phyloP scores from a whole-genome alignment of 345 rosid species.

The Mercurialis annua region DNA sequence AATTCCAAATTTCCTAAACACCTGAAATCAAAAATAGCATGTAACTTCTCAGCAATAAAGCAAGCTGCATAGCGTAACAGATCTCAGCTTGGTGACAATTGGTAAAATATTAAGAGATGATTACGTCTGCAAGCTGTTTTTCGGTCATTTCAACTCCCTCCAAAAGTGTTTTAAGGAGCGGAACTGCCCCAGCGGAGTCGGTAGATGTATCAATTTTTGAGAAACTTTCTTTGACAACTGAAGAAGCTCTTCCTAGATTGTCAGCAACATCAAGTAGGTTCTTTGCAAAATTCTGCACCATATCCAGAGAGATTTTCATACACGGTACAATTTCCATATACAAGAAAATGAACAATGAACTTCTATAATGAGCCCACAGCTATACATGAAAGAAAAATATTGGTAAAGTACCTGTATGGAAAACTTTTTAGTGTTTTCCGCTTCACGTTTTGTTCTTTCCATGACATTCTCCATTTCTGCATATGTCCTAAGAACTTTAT shows the following conservation, averaged over 20 bases:
- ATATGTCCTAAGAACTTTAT: conserved; percentile 63
- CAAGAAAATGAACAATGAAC: not conserved
- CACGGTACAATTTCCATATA: not conserved
- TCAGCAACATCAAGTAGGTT: conserved; percentile 82
- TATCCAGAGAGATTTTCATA: not conserved
- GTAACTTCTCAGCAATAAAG: conserved; percentile 11
- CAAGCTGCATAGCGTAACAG: not conserved
- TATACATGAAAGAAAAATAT: not conserved
- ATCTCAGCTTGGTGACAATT: not conserved
- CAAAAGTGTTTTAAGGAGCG: conserved; percentile 67
- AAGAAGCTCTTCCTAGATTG: conserved; percentile 90
- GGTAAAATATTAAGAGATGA: not conserved
- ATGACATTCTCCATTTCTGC: conserved; percentile 91
- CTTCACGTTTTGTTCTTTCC: conserved; percentile 82
- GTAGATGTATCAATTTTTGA: conserved; percentile 59
- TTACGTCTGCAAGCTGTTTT: conserved; percentile 83
- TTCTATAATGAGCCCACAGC: not conserved
- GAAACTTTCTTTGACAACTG: conserved; percentile 74
- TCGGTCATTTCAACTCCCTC: conserved; percentile 99
- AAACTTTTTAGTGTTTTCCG: conserved; percentile 82
- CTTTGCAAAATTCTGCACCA: conserved; percentile 73
- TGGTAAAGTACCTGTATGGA: conserved; percentile 64
- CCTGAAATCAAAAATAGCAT: conserved; percentile 37
- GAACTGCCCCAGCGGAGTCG: conserved; percentile 57
- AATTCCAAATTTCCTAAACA: conserved; percentile 66